Conservation (phyloP, 257 asterid genomes). For the Anisodus acutangulus region DNA sequence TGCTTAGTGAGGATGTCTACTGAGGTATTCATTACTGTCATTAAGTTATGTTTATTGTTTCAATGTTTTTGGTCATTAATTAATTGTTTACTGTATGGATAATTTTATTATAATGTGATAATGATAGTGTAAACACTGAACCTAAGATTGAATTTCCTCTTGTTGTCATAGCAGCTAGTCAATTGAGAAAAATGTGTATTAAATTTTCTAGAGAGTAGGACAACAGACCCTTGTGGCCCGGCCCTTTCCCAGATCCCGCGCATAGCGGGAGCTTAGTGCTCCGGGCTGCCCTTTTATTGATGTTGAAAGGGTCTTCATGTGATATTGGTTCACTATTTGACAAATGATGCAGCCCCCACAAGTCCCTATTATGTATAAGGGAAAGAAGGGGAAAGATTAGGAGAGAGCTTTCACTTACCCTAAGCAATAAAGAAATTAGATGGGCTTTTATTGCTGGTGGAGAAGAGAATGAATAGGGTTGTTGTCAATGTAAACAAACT, state of each 20-base stretch:
- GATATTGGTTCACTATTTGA: constrained; percentile 10
- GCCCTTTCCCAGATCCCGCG: no score
- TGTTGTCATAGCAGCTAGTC: not conserved
- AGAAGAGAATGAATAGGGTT: constrained; percentile 22
- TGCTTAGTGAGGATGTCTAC: constrained; percentile 22
- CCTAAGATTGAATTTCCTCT: not conserved
- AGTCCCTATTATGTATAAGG: constrained; percentile 6
- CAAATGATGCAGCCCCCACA: constrained; percentile 29
- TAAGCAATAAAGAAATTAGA: constrained; percentile 30
- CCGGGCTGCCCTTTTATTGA: not conserved
- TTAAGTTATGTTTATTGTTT: constrained; percentile 31
- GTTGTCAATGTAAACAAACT: constrained; percentile 29
- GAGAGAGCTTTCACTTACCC: constrained; percentile 24
- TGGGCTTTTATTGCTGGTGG: constrained; percentile 16
- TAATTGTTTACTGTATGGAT: constrained; percentile 7
- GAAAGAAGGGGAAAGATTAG: not conserved
- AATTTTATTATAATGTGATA: not conserved
- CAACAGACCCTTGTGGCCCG: not conserved
- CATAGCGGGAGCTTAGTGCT: no score
- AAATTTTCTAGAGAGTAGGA: not conserved
- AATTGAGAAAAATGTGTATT: not conserved
- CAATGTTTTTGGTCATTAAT: constrained; percentile 30
- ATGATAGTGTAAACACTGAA: not conserved
- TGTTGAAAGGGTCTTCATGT: constrained; percentile 6
- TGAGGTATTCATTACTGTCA: constrained; percentile 32